phyloP scores from a whole-genome alignment of 2,329 filamentous ascomycete genomes.

The Colletotrichum horii region DNA sequence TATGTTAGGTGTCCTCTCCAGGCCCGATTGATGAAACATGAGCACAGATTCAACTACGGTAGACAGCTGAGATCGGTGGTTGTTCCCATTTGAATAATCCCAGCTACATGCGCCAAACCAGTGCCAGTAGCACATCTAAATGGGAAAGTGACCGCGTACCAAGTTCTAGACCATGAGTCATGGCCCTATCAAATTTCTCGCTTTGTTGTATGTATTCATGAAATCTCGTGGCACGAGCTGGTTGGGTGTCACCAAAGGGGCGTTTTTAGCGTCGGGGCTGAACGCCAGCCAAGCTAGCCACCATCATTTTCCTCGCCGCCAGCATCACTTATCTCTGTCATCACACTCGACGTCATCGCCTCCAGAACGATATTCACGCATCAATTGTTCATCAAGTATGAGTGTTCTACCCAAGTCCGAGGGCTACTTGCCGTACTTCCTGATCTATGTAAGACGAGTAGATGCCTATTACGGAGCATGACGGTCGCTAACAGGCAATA shows the following conservation, averaged over 20 bases:
- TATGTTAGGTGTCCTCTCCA: not conserved
- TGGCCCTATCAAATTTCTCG: not conserved
- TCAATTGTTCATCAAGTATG: too few species aligned
- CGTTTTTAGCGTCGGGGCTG: not conserved
- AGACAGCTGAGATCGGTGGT: not conserved
- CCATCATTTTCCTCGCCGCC: too few species aligned
- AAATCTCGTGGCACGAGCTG: not conserved
- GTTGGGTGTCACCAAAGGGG: not conserved
- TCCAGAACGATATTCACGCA: too few species aligned
- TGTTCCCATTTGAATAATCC: not conserved
- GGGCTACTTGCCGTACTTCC: slow-evolving; percentile 33
- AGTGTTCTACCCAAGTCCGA: not conserved
- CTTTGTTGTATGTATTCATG: not conserved
- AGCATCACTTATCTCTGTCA: too few species aligned
- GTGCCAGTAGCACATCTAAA: not conserved
- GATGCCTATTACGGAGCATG: not conserved
- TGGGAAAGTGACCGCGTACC: not conserved
- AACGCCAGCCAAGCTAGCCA: too few species aligned
- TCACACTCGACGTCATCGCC: too few species aligned
- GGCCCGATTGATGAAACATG: not conserved
- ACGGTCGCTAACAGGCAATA: not conserved
- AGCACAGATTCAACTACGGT: not conserved
- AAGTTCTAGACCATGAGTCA: not conserved
- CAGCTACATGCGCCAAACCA: not conserved
- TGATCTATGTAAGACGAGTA: slow-evolving; percentile 31